Base-by-base conservation (phyloP, 306 rosid species). In the Rubus idaeus region DNA sequence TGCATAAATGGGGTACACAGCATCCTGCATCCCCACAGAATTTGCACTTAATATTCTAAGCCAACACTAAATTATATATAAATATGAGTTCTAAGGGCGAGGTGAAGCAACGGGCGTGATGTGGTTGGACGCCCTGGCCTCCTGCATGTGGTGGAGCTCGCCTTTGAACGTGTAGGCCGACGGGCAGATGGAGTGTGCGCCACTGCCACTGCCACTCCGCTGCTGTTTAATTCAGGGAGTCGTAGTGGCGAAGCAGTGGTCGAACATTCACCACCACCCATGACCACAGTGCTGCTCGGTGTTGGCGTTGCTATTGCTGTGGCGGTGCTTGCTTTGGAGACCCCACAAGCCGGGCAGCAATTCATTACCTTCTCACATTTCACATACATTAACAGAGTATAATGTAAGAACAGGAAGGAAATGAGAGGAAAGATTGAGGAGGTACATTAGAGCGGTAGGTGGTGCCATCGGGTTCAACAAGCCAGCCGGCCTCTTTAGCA, bases 401-500 rank as follows among this genome's bases (percentile, higher is more conserved):
- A 1, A 1, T 26, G 4, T 5, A 21, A 16, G 65, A 26, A 55
- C 14, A 47, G 2, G 14, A 20, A 6, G 40, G 42, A 9, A 65
- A 44, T 8, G 23, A 10, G 5, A 17, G 9, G 62, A 26, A 17
- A 18, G 12, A 40, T 21, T 39, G 51, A 17, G 46, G 23, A 21
- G 45, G 56, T 56, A 61, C 76, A 51, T 76, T n/a, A 60, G 89
- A 68, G 66, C 82, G 89, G 67, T 74, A 77, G 64, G 93, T 84
- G 79, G 89, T 83, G 68, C 89, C 93, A 73, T 89, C 87, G 3
- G 76, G 86, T 18, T 66, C 67, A 4, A 89, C 68, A 26, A 77
- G 56, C 86, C 87, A 89, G 14, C 90, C 90, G 3, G 90, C 93
- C 53, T 84, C 90, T 3, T 20, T 77, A 70, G 89, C 86, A 37